Base-by-base conservation (phyloP, 1,139 yeast species). In the Yamadazyma dendronema region DNA sequence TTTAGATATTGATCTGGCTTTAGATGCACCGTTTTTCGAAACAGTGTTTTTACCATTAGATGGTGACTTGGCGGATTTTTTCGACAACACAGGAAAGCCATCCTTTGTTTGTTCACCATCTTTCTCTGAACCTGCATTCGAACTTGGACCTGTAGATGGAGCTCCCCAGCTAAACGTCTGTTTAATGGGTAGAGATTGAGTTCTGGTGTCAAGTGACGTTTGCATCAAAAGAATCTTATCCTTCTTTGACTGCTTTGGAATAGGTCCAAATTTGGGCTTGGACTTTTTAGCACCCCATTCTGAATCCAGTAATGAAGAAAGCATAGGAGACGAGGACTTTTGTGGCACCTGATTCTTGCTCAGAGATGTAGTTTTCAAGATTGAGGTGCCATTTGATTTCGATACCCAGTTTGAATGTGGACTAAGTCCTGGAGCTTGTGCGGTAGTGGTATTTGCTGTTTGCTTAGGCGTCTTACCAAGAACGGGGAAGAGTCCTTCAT, bases 231-330 rank as follows among this genome's bases (percentile, higher is more conserved):
- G 48, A 40, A 62, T 67, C 50, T 72, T 73, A 21, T 77, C 81
- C 48, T 74, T 75, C 46, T 77, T 82, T 2, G 82, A 74, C 7
- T 74, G 48, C 44, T 64, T 62, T 19, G 56, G 43, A 1, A 61
- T 56, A 1, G 74, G 72, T 0, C 67, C 66, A 17, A 69, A 53
- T 46, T 59, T 67, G 8, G 55, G 47, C 40, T 61, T 66, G 2
- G 39, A 40, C 40, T 52, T 60, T 23, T 41, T 48, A 13, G 11
- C 25, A 17, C 21, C n/a, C 35, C 29, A 32, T 13, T 31, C 33
- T 13, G n/a, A 3, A 14, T 7, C 27, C 10, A 17, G 11, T 4
- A 15, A 13, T 3, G 17, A 9, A 9, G 25, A 9, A 6, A 19
- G 23, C 17, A 17, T 14, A 16, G 27, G 4, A 16, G 25, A 16